Evolutionary conservation across 2,329 filamentous ascomycete species (phyloP), one percentile per base, ranked within the genome.

Genomic region (Aspergillus quadricinctus): DNA sequence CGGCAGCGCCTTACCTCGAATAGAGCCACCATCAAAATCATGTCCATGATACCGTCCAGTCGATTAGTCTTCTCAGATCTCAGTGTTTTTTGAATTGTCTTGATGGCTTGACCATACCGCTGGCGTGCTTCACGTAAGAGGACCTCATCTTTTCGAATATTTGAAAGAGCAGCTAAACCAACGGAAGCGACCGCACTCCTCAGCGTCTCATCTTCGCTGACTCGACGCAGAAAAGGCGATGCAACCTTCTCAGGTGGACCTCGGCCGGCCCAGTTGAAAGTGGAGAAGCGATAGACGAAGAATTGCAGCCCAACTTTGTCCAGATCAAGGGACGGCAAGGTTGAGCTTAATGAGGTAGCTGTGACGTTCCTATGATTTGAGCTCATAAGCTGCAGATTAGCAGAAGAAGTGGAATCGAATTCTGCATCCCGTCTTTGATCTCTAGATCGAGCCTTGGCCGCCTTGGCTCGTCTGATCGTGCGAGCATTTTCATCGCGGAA

Each of bases 401-500:
- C 14, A 17, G 14, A 37, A 17, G 31, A 17, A 37, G 31, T 5
- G 14, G 31, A 17, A 37, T 37, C 31, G 31, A 2, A 35, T 17
- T 4, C 46, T 29, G 55, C 43, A 17, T 61, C 49, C 28, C 49
- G 25, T 6, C 48, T 23, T 19, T 59, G 54, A 11, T 61, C 53
- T 3, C 46, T 49, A 17, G 60, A 53, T 7, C 52, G 37, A n/a
- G 31, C 43, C 50, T 65, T 66, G 19, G 62, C 62, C 17, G 55
- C 59, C 29, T 58, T 62, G 23, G 64, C 62, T 48, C 61, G 57
- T 35, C 57, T 63, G 27, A 63, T 61, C 23, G 63, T 61, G 29
- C 58, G 65, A 25, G 61, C 66, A 55, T 65, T 72, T 56, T 72
- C 69, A 52, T 70, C 60, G 14, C 64, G 66, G 53, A 72, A 70